These are phyloP conservation scores for Clavispora fructus DNA, from an alignment of 805 yeast species.

Conservation along the genomic window DNA sequence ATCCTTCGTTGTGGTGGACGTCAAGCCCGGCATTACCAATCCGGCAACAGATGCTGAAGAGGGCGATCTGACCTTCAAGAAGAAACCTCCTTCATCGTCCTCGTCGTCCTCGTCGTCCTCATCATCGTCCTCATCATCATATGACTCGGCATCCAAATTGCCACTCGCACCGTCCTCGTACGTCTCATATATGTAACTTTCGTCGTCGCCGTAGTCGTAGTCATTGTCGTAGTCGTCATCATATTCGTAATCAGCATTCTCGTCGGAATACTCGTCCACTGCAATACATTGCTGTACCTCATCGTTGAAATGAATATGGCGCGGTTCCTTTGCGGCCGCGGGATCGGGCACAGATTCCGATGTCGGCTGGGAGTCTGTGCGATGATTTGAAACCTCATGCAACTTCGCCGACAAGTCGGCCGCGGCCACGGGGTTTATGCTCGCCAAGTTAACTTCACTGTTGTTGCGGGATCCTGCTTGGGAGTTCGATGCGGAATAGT, in stretches of 20 bases:
- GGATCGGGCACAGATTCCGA: not conserved
- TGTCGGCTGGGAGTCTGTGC: not conserved
- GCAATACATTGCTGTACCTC: slow-evolving; percentile 94
- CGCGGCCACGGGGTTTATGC: slow-evolving; percentile 2
- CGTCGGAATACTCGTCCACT: slow-evolving; percentile 30
- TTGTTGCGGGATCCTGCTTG: slow-evolving; percentile 24
- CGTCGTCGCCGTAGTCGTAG: slow-evolving; percentile 16
- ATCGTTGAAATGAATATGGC: slow-evolving; percentile 90
- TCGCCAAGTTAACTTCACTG: slow-evolving; percentile 19
- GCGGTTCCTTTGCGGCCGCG: slow-evolving; percentile 30
- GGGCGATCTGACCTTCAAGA: slow-evolving; percentile 49
- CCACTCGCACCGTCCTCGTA: slow-evolving; percentile 12
- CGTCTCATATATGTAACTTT: slow-evolving; percentile 11
- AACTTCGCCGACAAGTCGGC: slow-evolving; percentile 4
- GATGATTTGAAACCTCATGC: not conserved
- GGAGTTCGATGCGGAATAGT: slow-evolving; percentile 23
- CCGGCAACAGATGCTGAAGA: slow-evolving; percentile 23
- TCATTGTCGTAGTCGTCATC: slow-evolving; percentile 15
- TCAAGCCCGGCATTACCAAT: slow-evolving; percentile 11
- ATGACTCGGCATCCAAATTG: slow-evolving; percentile 20
- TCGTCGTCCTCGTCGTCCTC: slow-evolving; percentile 38
- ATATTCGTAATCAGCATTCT: slow-evolving; percentile 10
- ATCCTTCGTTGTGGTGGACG: slow-evolving; percentile 8
- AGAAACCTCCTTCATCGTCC: slow-evolving; percentile 68
- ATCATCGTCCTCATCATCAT: slow-evolving; percentile 21